Evolutionary conservation across 1,284 basidiomycete species (phyloP), one percentile per base, ranked within the genome.

Genomic region (Fereydounia khargensis): DNA sequence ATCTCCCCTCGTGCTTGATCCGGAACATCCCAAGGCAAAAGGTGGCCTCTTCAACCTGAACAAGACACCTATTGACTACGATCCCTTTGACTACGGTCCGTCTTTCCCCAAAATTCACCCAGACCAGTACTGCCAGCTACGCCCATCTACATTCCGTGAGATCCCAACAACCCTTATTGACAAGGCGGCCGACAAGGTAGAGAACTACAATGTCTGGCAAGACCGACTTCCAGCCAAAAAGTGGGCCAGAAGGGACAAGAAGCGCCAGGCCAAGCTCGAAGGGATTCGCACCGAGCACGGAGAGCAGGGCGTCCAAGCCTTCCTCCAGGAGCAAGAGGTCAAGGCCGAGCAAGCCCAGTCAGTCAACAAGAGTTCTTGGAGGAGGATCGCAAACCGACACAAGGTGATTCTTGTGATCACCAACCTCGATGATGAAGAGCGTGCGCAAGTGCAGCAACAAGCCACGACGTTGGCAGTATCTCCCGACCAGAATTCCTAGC

Each of bases 161-260:
- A 34, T 35, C 3, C 32, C 39, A 7, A 39, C 2, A 4, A 22
- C 34, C 6, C 32, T 38, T 4, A 16, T 51, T 8, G 48, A 51
- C 10, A 41, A 32, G 19, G 30, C 32, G 1, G 42, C 42, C 4
- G 42, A 37, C 9, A 44, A 44, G 16, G 42, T 45, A 2, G 48
- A 50, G 27, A 44, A 36, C 17, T 51, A 42, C 42, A 51, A 45
- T 21, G 27, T 46, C 3, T 51, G 48, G 48, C 35, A 51, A 37
- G 48, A 51, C 21, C 48, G 48, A 5, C 42, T 45, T 11, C 48
- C 42, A 2, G 42, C 48, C n/a, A 51, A 45, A 22, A 51, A 51
- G 33, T 23, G 33, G 8, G 47, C 36, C 10, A 14, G 47, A 3
- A 34, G 28, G 16, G 13, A 31, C 3, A 21, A 18, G n/a, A 39